Base-by-base conservation (phyloP, 2,329 filamentous ascomycete genomes). In the Tolypocladium ophioglossoides region DNA sequence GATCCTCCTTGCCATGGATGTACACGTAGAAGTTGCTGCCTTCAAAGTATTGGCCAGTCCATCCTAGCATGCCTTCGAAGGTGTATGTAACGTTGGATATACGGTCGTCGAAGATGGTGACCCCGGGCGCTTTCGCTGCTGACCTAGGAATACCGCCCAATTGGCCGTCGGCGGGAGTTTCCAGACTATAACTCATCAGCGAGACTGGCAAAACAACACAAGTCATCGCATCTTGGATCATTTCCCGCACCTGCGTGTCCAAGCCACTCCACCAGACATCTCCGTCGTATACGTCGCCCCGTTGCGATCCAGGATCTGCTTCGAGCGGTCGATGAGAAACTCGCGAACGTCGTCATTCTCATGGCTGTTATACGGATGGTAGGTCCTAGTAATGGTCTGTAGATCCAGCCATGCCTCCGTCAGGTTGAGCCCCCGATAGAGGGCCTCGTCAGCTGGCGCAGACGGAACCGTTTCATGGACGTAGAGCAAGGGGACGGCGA, bases 1-100 rank as follows among this genome's bases (percentile, higher is more conserved):
- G 81, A 60, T 92, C 89, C 52, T 91, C 82, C 39, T 78, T 82
- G 35, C 94, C 94, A 48, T 89, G 85, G 55, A 99, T 87, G 64
- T 96, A 96, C 39, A 96, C 85, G 58, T 96, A 85, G 60, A 96
- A 84, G 64, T 97, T 99, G 58, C 83, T 92, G 35, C 90, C 89
- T 71, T 97, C 91, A 63, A 95, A 96, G 67, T 97, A 96, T 32
- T 89, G 81, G 30, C 72, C 81, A 50, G 71, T 55, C 22, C 72
- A 69, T 20, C 61, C 56, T 55, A 62, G 52, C 11, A 55, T 53
- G 32, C 55, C 35, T 53, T 57, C 51, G 54, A 52, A 18, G 56
- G 66, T 67, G 46, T 83, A 83, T 39, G 91, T 94, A 53, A 89
- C 80, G 64, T 96, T 97, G 35, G 89, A 87, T 41, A 77, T 72